Conservation (phyloP, 768 basidiomycete genomes). For the Suillus alpinus region DNA sequence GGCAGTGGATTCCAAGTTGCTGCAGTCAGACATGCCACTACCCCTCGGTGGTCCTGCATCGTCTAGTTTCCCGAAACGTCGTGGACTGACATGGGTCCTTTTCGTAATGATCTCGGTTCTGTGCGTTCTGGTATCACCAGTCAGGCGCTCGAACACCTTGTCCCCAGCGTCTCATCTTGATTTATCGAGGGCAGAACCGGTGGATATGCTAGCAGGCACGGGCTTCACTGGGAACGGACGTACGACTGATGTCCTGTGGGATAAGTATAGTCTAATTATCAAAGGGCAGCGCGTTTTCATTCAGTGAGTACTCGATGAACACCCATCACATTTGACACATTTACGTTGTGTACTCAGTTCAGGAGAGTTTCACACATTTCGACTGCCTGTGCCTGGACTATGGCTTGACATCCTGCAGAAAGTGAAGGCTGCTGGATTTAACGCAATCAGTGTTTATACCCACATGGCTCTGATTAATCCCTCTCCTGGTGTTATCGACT, state of each 20-base stretch:
- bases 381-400: conserved; percentile 39
- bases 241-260: conserved; percentile 48
- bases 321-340: background rate
- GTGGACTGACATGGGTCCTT: conserved; percentile 13
- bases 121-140: conserved; percentile 15
- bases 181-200: conserved; percentile 4
- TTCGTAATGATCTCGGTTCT: conserved; percentile 14
- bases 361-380: conserved; percentile 23
- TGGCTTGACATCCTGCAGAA: conserved; percentile 75
- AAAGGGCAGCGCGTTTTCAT: conserved; percentile 70
- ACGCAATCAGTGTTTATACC: conserved; percentile 72
- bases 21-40: conserved; percentile 2
- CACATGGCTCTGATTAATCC: conserved; percentile 72
- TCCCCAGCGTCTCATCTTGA: background rate
- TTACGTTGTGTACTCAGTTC: conserved; percentile 43
- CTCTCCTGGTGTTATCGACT: conserved; percentile 49
- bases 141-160: conserved; percentile 1
- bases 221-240: conserved; percentile 28
- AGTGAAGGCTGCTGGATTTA: conserved; percentile 69
- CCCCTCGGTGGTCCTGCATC: background rate
- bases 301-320: conserved; percentile 45
- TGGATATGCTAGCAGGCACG: background rate
- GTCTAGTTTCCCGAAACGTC: conserved; percentile 3
- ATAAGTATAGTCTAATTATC: conserved; percentile 70
- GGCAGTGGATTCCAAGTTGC: background rate